Evolutionary conservation across 805 yeast species (phyloP), one percentile per base, ranked within the genome.

Genomic region (Hanseniaspora thailandica): DNA sequence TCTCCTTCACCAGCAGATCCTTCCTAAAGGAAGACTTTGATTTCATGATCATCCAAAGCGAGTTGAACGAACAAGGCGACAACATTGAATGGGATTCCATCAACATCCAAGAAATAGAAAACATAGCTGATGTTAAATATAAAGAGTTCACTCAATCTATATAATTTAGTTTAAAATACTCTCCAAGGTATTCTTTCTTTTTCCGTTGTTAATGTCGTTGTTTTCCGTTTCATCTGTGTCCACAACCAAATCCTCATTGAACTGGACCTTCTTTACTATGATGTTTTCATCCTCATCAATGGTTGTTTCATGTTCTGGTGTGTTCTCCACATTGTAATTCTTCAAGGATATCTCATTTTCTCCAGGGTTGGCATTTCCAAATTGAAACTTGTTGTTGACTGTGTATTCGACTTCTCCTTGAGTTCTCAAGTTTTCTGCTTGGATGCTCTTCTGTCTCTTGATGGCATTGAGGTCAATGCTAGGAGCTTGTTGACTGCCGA

Each of bases 81-180:
- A 74, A 71, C 23, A 63, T 77, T 53, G 65, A 71, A 46, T 59
- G 69, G 58, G 69, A 71, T 23, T 75, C 70, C 8, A 60, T 81
- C 52, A 76, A 71, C 35, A 62, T 82, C 34, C 64, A 58, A 9
- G 87, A 82, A 56, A 74, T 82, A 54, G 86, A 82, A 61, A 63
- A 66, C 15, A 66, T 80, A 60, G 81, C 84, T 0, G 82, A 79
- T 56, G 70, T 68, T 20, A 74, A 76, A 60, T 75, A 69, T 52
- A 30, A 52, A 35, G 60, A 61, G 38, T 49, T 41, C 13, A 10
- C 19, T 15, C 17, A 17, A n/a, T 35, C 22, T 36, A 47, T 35
- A 30, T 47, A 28, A 26, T 22, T 40, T 48, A 48, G n/a, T 48
- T 48, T 23, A 48, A 33, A 22, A 48, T 48, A 31, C 52, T 48